Percentiles rank a stretch among this genome's conserved stretches.
Conservation (phyloP, 208 protist species). For the Strigomonas galati region DNA sequence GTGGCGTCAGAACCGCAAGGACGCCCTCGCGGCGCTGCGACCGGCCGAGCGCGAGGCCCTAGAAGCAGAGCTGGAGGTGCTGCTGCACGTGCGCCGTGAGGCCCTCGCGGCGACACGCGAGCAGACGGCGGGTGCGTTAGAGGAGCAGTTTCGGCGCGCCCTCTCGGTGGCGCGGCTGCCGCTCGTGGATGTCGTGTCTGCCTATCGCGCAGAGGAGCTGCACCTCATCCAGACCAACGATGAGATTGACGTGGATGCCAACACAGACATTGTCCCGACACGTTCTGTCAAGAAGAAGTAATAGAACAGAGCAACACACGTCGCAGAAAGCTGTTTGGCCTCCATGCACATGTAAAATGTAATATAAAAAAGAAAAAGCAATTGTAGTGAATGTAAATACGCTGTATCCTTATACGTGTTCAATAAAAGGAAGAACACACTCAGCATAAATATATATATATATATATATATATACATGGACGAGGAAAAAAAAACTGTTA, state of each 20-base stretch:
- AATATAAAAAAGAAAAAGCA: no score
- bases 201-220: slow-evolving; percentile 40
- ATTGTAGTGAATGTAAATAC: no score
- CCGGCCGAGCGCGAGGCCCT: slow-evolving; percentile 9
- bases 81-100: slow-evolving; percentile 18
- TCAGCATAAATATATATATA: no score
- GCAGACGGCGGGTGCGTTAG: slow-evolving; percentile 5
- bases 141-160: slow-evolving; percentile 25
- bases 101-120: slow-evolving; percentile 18
- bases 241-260: slow-evolving; percentile 55
- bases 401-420: no score
- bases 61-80: slow-evolving; percentile 28
- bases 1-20: background rate
- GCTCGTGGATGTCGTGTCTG: slow-evolving; percentile 47
- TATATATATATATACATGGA: no score
- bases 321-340: no score
- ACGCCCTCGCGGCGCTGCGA: background rate
- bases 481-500: background rate
- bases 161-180: slow-evolving; percentile 52
- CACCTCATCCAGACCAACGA: slow-evolving; percentile 39
- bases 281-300: slow-evolving; percentile 16
- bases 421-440: no score
- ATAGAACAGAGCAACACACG: background rate
- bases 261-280: slow-evolving; percentile 30
- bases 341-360: no score